Evolutionary conservation across 2,329 filamentous ascomycete species (phyloP).

Genomic region (Monilinia aucupariae): DNA sequence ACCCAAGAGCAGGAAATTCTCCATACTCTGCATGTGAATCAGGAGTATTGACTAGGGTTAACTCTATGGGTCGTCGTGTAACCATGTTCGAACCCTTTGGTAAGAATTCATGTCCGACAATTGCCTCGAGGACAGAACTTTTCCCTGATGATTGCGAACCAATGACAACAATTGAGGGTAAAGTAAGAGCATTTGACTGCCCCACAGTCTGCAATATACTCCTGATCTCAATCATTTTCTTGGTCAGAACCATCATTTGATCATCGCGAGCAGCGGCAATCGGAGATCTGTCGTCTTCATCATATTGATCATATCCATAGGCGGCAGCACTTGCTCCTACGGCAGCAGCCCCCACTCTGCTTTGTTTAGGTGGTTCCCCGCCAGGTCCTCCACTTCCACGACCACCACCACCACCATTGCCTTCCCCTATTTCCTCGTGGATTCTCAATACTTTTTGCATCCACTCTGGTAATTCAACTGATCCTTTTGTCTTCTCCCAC

Average conservation of each 20-base stretch:
- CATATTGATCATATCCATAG: slow-evolving; percentile 68
- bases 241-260: slow-evolving; percentile 98
- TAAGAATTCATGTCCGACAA: slow-evolving; percentile 95
- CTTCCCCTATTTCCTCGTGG: slow-evolving; percentile 54
- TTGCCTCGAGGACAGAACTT: slow-evolving; percentile 92
- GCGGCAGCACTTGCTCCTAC: slow-evolving; percentile 68
- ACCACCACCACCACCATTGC: slow-evolving; percentile 32
- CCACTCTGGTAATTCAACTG: slow-evolving; percentile 70
- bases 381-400: slow-evolving; percentile 46
- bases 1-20: slow-evolving; percentile 86
- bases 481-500: slow-evolving; percentile 78
- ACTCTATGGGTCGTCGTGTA: slow-evolving; percentile 87
- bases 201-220: slow-evolving; percentile 87
- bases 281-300: slow-evolving; percentile 58
- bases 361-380: slow-evolving; percentile 50
- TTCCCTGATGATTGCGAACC: slow-evolving; percentile 98
- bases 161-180: slow-evolving; percentile 98
- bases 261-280: slow-evolving; percentile 77
- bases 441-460: slow-evolving; percentile 64
- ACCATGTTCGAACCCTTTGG: slow-evolving; percentile 99
- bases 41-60: slow-evolving; percentile 93
- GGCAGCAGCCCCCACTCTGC: slow-evolving; percentile 55
- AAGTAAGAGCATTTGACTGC: slow-evolving; percentile 78
- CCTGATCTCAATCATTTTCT: slow-evolving; percentile 99
- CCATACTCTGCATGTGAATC: slow-evolving; percentile 83